phyloP scores from a whole-genome alignment of 1,139 yeast genomes.

The Protomyces gravidus region DNA sequence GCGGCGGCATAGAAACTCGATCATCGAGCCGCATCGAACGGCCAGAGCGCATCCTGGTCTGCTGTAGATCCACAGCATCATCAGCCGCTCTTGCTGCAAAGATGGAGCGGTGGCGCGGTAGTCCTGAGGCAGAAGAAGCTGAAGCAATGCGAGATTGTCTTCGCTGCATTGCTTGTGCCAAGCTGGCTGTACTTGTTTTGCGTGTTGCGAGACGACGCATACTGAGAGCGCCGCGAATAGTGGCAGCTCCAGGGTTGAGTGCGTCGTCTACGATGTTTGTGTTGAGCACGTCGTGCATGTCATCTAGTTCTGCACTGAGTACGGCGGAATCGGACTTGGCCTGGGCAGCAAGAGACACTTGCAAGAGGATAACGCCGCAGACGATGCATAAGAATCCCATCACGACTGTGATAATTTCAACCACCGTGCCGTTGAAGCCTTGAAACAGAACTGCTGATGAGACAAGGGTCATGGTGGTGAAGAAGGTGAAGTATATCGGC shows the following conservation, averaged over 20 bases:
- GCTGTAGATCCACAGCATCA: not conserved
- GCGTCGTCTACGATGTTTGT: slow-evolving; percentile 15
- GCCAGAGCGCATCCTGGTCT: not conserved
- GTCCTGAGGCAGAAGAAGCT: not conserved
- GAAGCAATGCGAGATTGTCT: not conserved
- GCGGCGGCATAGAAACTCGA: not conserved
- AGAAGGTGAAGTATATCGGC: slow-evolving; percentile 30
- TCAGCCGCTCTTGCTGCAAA: not conserved
- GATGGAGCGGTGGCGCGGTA: not conserved
- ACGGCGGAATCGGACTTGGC: slow-evolving; percentile 25
- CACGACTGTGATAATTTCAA: slow-evolving; percentile 29
- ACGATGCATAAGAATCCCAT: slow-evolving; percentile 31
- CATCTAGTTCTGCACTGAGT: slow-evolving; percentile 27
- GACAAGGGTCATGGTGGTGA: slow-evolving; percentile 32
- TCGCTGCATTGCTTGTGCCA: not conserved
- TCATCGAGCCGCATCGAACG: not conserved
- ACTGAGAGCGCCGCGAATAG: slow-evolving; percentile 25
- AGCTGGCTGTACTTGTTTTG: not conserved
- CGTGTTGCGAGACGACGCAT: slow-evolving; percentile 16
- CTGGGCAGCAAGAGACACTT: slow-evolving; percentile 29
- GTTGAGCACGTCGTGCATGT: slow-evolving; percentile 24
- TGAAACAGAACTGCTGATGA: slow-evolving; percentile 32
- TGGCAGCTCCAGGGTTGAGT: slow-evolving; percentile 23
- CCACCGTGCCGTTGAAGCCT: slow-evolving; percentile 32
- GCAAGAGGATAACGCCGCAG: slow-evolving; percentile 31